These are phyloP conservation scores for Trichoderma atroviride DNA, from an alignment of 2,329 filamentous ascomycete genomes.

Conservation along the genomic window DNA sequence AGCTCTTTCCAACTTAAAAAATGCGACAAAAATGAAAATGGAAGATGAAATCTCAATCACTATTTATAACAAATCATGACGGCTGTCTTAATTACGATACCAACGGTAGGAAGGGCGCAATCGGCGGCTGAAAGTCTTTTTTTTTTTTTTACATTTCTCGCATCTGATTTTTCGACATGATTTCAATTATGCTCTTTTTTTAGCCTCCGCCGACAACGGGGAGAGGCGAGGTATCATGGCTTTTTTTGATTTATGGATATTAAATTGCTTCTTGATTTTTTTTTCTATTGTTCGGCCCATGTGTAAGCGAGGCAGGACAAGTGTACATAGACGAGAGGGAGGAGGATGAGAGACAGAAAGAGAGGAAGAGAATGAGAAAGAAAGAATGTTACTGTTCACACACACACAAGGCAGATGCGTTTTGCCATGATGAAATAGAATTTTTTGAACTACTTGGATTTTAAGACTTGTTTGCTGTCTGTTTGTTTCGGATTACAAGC, in stretches of 20 bases:
- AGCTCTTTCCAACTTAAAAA: neutral
- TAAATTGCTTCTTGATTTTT: neutral
- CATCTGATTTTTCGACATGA: neutral
- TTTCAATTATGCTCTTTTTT: neutral
- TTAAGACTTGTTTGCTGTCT: neutral
- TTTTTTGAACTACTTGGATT: neutral
- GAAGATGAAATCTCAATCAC: slow-evolving; percentile 18
- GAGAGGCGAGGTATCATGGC: neutral
- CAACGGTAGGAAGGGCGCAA: slow-evolving; percentile 24
- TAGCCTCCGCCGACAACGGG: neutral
- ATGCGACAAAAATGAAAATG: neutral
- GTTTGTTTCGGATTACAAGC: neutral
- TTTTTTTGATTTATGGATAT: neutral
- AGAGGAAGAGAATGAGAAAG: neutral
- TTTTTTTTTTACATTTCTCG: neutral
- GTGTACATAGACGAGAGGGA: slow-evolving; percentile 4
- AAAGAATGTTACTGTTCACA: slow-evolving; percentile 5
- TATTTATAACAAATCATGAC: slow-evolving; percentile 19
- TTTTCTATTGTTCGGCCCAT: neutral
- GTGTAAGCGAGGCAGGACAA: neutral
- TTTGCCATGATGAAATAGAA: slow-evolving; percentile 16
- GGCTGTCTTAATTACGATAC: slow-evolving; percentile 26
- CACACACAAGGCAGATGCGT: neutral
- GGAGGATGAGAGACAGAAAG: neutral
- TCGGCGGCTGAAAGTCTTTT: slow-evolving; percentile 18